Percentiles rank a stretch among this genome's conserved stretches.
phyloP scores from a whole-genome alignment of 805 yeast species.

The Wickerhamomyces bisporus region DNA sequence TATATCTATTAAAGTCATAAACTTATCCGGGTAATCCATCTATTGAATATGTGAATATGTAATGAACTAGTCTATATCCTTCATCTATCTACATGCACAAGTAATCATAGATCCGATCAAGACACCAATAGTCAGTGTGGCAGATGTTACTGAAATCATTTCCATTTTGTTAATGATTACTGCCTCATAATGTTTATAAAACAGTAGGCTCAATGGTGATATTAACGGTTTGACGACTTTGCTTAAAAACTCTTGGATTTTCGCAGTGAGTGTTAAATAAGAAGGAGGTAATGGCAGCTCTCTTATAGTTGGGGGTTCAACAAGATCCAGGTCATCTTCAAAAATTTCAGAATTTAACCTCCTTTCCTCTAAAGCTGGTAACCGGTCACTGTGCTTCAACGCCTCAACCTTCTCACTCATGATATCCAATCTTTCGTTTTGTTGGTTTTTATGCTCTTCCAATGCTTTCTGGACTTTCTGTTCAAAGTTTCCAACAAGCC shows the following conservation, averaged over 20 bases:
- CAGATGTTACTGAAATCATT: conserved; percentile 1
- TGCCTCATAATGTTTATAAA: conserved; percentile 3
- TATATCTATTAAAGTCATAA: too few relatives aligned
- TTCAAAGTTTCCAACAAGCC: conserved; percentile 81
- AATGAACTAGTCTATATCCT: neutral
- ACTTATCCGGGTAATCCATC: neutral
- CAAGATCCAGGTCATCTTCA: conserved; percentile 11
- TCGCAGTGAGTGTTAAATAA: neutral
- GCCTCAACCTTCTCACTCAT: conserved; percentile 23
- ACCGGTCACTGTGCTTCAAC: conserved; percentile 15
- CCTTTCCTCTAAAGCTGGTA: conserved; percentile 15
- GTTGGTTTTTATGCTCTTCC: conserved; percentile 28
- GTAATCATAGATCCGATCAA: conserved; percentile 7
- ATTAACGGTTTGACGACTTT: conserved; percentile 4
- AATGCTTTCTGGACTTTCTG: conserved; percentile 60
- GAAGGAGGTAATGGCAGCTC: conserved; percentile 12
- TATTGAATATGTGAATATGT: too few relatives aligned
- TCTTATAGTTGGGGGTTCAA: conserved; percentile 15
- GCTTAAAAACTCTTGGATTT: neutral
- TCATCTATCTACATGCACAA: neutral
- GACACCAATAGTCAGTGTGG: conserved; percentile 7
- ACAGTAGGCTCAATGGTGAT: conserved; percentile 11
- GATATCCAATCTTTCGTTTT: conserved; percentile 24
- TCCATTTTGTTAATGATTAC: conserved; percentile 3
- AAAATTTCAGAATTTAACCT: conserved; percentile 16